Evolutionary conservation across 306 rosid species (phyloP), one percentile per base, ranked within the genome.

Genomic region (Hippophae gyantsensis): DNA sequence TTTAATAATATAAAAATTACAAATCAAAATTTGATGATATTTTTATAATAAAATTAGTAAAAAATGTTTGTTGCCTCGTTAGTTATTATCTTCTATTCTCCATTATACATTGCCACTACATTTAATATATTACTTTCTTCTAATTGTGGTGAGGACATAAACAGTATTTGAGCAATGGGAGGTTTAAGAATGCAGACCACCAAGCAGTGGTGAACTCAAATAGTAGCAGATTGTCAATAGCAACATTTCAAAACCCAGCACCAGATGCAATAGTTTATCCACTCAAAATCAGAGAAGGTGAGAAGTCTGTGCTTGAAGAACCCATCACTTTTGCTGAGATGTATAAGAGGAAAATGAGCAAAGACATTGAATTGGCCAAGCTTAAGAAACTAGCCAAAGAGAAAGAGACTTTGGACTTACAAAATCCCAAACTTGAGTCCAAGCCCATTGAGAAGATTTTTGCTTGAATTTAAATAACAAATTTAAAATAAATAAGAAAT

Each of bases 191-290:
- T 14, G 99, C 95, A 7, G 96, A 92, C 56, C 99, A 92, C 53
- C 90, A 80, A 62, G 99, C 99, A 13, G 99, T 88, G 67, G 99
- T 92, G 76, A 92, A 92, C 82, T 85, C 95, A 0, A 75, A 86
- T 69, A 11, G 32, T 7, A 86, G 86, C 59, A 75, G 99, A 32
- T 58, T 92, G 59, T 92, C 99, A 9, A 88, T 92, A 57, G 99
- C 99, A 0, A 92, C 96, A 6, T 92, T 87, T 68, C 95, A 87
- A 32, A 87, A 87, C 72, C 95, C 95, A 18, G 80, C 93, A 2
- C 85, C 73, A 11, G 80, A 87, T 0, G 93, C 95, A 5, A 72
- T 11, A 7, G 95, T 87, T 45, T 87, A 79, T 42, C 95, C 95
- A 23, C 43, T 87, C 65, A 80, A 74, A 71, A 13, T 82, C 7